Evolutionary conservation across 1,284 basidiomycete species (phyloP), one percentile per base, ranked within the genome.

Genomic region (Cerrena zonata): DNA sequence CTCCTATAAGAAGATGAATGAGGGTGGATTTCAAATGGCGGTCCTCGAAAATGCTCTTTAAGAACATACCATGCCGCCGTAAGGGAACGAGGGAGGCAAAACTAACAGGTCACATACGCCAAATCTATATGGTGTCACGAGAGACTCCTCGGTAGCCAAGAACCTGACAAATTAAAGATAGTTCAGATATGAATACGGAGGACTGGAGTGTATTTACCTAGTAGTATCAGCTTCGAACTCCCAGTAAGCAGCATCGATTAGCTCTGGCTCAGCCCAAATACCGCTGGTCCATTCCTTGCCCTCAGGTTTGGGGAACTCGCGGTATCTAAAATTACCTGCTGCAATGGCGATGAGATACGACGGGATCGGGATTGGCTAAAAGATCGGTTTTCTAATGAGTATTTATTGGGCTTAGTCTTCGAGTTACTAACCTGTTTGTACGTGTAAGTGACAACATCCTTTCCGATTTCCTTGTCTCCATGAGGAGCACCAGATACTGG

Each of bases 1-100:
- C 78, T 89, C 86, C n/a, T n/a, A n/a, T n/a, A n/a, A n/a, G n/a
- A n/a, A n/a, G n/a, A n/a, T n/a, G n/a, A n/a, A n/a, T n/a, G n/a
- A n/a, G n/a, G n/a, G n/a, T n/a, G n/a, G n/a, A n/a, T n/a, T n/a
- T n/a, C n/a, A n/a, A n/a, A n/a, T n/a, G n/a, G n/a, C n/a, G n/a
- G n/a, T n/a, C n/a, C n/a, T n/a, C n/a, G n/a, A n/a, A n/a, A n/a
- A n/a, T n/a, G n/a, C n/a, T n/a, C n/a, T n/a, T n/a, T n/a, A n/a
- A n/a, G n/a, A n/a, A n/a, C n/a, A n/a, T n/a, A n/a, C n/a, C 91
- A 91, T 88, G 57, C 91, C 90, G 34, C 90, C 89, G 64, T 89
- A 97, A 0, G 94, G 94, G 77, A 97, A 98, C 0, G 89, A 90
- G 12, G 92, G 88, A 0, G 95, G 95, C 5, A 97, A 75, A n/a